Evolutionary conservation across 257 asterid genomes (phyloP).

Genomic region (Capsicum baccatum): DNA sequence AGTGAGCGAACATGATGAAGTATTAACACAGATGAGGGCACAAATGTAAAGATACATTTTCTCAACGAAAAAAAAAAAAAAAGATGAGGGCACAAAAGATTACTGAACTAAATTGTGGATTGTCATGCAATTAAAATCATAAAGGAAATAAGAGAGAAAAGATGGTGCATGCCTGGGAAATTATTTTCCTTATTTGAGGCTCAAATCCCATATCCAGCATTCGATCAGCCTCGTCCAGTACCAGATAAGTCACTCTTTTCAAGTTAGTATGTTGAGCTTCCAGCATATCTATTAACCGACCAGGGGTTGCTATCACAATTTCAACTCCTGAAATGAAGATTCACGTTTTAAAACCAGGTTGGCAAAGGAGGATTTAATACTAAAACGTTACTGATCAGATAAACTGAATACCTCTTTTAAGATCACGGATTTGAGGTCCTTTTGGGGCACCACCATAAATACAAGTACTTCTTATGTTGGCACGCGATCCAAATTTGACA

Average conservation of each 20-base stretch:
- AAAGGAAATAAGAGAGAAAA: too few species aligned
- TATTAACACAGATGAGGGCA: background rate
- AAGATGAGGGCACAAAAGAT: background rate
- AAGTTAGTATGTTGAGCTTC: conserved; percentile 88
- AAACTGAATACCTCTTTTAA: conserved; percentile 63
- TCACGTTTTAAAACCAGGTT: conserved; percentile 24
- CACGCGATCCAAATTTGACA: conserved; percentile 70
- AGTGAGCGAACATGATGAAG: conserved; percentile 3
- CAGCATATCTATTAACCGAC: conserved; percentile 90
- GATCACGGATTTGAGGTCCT: conserved; percentile 95
- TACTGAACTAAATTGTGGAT: background rate
- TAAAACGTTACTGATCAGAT: conserved; percentile 17
- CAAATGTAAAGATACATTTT: background rate
- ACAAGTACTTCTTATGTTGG: conserved; percentile 78
- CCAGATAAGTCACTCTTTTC: conserved; percentile 88
- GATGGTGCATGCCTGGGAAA: conserved; percentile 63
- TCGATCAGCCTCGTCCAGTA: conserved; percentile 95
- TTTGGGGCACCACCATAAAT: conserved; percentile 95
- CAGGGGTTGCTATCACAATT: conserved; percentile 91
- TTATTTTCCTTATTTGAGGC: conserved; percentile 91
- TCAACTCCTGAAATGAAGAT: conserved; percentile 71
- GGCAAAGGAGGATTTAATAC: conserved; percentile 1
- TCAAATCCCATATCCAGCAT: conserved; percentile 99
- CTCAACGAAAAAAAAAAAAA: too few species aligned
- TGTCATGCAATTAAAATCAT: conserved; percentile 27